Base-by-base conservation (phyloP, 208 protist genomes). In the Acanthamoeba healyi region DNA sequence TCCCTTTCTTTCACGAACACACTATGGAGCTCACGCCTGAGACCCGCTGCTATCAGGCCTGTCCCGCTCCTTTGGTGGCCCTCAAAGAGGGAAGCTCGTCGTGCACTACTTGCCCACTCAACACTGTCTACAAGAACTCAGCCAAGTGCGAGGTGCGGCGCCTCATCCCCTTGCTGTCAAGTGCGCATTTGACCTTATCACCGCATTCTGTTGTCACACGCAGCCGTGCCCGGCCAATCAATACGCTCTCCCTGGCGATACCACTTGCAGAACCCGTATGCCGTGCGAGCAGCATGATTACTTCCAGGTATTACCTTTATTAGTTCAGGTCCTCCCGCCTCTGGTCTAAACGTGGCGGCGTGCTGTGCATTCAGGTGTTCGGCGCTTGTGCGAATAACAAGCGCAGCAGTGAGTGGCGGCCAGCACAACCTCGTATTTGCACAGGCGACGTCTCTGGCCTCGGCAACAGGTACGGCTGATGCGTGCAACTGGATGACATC, bases 171-270 rank as follows among this genome's bases (percentile, higher is more conserved):
- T 0, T 9, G 34, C 10, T 34, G 12, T 42, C 22, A 9, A 24
- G 58, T 7, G 22, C 22, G 22, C 10, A 67, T 22, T 10, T 67
- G 19, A 4, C 4, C 29, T 17, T 26, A 26, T 67, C 26, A 67
- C 61, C 61, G 7, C 29, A 9, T 4, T 4, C 26, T 32, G n/a
- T n/a, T n/a, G n/a, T n/a, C n/a, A n/a, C n/a, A n/a, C n/a, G n/a
- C 77, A 86, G 77, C 1, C 84, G 12, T 91, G 84, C 29, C 54
- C 84, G 22, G 58, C 84, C 34, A 46, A 72, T n/a, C 36, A 65
- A 40, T 93, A 93, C 29, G 88, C 65, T 7, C 46, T 93, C 22
- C 88, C 88, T 0, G 88, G 88, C 42, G 88, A 93, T 42, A 82
- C 46, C 65, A 22, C 46, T 14, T 93, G 88, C 67, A 74, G 88